Evolutionary conservation across 2,329 filamentous ascomycete genomes (phyloP).

Genomic region (Passalora sequoiae): DNA sequence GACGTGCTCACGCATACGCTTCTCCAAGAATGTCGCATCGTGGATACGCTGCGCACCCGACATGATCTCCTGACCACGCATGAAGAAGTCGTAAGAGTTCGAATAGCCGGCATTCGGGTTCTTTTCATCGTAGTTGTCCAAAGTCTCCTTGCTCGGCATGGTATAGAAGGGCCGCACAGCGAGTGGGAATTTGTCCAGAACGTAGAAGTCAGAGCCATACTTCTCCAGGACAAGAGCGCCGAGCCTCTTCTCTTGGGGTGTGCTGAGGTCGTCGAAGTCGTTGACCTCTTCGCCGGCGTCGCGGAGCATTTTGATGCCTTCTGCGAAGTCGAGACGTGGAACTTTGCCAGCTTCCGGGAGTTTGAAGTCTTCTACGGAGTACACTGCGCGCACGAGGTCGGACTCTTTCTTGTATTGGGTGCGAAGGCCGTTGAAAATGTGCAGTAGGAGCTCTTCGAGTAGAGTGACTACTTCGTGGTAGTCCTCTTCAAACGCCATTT

Average conservation of each 20-base stretch:
- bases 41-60: constrained; percentile 63
- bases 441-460: constrained; percentile 67
- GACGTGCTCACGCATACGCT: constrained; percentile 55
- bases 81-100: constrained; percentile 66
- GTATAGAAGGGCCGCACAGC: constrained; percentile 87
- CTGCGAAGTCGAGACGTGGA: constrained; percentile 69
- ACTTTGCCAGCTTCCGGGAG: constrained; percentile 70
- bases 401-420: constrained; percentile 65
- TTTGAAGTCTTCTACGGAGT: constrained; percentile 72
- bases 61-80: constrained; percentile 65
- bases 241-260: constrained; percentile 80
- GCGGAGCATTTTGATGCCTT: constrained; percentile 71
- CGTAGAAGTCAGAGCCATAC: constrained; percentile 92
- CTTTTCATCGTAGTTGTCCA: constrained; percentile 41
- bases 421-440: constrained; percentile 72
- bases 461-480: constrained; percentile 71
- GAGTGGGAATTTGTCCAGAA: constrained; percentile 93
- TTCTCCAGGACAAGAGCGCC: constrained; percentile 81
- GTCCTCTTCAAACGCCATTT: constrained; percentile 78
- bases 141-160: constrained; percentile 66
- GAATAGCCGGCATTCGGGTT: constrained; percentile 50
- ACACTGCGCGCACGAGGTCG: constrained; percentile 65
- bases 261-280: constrained; percentile 74
- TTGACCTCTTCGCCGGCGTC: constrained; percentile 70
- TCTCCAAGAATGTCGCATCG: constrained; percentile 53